phyloP scores from a whole-genome alignment of 2,329 filamentous ascomycete genomes.

The Colletotrichum brevisporum region DNA sequence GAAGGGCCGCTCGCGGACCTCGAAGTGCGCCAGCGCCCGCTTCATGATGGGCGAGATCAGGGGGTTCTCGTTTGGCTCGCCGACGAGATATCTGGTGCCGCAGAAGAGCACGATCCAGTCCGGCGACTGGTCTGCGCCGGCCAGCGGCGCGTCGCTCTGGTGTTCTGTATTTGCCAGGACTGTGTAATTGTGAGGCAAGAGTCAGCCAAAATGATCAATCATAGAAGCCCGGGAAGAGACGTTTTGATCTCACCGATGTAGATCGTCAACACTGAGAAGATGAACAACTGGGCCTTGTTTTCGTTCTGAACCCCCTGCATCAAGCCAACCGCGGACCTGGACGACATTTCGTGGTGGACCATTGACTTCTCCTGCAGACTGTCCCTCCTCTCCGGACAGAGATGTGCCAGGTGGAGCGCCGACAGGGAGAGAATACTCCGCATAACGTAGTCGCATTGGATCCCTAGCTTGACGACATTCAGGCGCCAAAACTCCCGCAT shows the following conservation, averaged over 20 bases:
- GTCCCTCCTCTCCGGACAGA: constrained; percentile 41
- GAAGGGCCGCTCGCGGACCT: constrained; percentile 33
- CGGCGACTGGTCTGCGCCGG: constrained; percentile 26
- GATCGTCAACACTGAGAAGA: constrained; percentile 41
- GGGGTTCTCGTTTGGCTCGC: constrained; percentile 24
- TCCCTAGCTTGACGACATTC: constrained; percentile 62
- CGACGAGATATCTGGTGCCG: constrained; percentile 35
- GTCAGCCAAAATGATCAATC: neutral
- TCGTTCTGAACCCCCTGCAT: constrained; percentile 42
- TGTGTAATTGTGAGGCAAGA: neutral
- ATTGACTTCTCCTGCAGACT: constrained; percentile 39
- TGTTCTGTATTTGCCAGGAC: constrained; percentile 38
- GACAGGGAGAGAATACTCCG: constrained; percentile 63
- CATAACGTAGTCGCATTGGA: constrained; percentile 63
- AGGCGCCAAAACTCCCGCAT: constrained; percentile 62
- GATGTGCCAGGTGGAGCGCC: constrained; percentile 62
- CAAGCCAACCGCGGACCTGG: constrained; percentile 45
- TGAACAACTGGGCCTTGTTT: constrained; percentile 39
- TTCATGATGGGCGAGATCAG: constrained; percentile 38
- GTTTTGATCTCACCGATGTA: constrained; percentile 31
- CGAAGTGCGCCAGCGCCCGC: constrained; percentile 31
- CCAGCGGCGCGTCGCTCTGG: constrained; percentile 29
- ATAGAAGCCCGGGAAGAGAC: too few species aligned
- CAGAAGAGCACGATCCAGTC: constrained; percentile 44
- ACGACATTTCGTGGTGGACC: constrained; percentile 49